phyloP scores from a whole-genome alignment of 2,329 filamentous ascomycete species.

The Xylariaceae sp. region DNA sequence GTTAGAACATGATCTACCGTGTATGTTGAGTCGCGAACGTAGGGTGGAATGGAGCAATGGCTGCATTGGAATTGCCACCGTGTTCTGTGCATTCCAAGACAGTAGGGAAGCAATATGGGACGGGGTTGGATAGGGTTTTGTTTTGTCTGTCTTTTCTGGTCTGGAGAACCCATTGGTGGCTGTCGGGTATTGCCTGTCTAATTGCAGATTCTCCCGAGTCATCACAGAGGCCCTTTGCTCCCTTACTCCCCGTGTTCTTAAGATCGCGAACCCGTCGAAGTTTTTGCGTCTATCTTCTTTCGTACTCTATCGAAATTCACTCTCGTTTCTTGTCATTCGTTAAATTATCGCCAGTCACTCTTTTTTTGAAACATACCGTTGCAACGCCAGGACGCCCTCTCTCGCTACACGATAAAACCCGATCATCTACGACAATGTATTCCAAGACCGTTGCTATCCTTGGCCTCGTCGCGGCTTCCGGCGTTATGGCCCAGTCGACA shows the following conservation, averaged over 20 bases:
- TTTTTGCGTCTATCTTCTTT: not conserved
- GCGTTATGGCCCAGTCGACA: constrained; percentile 21
- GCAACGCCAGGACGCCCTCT: constrained; percentile 6
- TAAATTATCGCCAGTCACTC: constrained; percentile 16
- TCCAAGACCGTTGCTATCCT: constrained; percentile 31
- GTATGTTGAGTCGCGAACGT: constrained; percentile 9
- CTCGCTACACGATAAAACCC: constrained; percentile 5
- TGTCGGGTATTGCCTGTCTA: constrained; percentile 34
- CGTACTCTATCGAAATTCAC: constrained; percentile 9
- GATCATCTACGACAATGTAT: constrained; percentile 34
- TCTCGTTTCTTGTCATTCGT: constrained; percentile 22
- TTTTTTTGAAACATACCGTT: constrained; percentile 7
- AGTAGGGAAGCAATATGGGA: constrained; percentile 23
- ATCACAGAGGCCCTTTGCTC: constrained; percentile 9
- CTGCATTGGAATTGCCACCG: constrained; percentile 9
- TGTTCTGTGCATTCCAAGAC: constrained; percentile 32
- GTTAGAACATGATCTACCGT: constrained; percentile 20
- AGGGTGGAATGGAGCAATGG: constrained; percentile 15
- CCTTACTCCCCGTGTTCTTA: constrained; percentile 22
- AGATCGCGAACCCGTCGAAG: constrained; percentile 16
- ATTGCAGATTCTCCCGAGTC: constrained; percentile 34
- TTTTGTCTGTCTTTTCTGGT: constrained; percentile 28
- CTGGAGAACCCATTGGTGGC: constrained; percentile 25
- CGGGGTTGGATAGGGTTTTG: constrained; percentile 17
- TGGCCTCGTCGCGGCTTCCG: constrained; percentile 31